These are phyloP conservation scores for Candida easanensis DNA, from an alignment of 805 yeast genomes.

Conservation along the genomic window DNA sequence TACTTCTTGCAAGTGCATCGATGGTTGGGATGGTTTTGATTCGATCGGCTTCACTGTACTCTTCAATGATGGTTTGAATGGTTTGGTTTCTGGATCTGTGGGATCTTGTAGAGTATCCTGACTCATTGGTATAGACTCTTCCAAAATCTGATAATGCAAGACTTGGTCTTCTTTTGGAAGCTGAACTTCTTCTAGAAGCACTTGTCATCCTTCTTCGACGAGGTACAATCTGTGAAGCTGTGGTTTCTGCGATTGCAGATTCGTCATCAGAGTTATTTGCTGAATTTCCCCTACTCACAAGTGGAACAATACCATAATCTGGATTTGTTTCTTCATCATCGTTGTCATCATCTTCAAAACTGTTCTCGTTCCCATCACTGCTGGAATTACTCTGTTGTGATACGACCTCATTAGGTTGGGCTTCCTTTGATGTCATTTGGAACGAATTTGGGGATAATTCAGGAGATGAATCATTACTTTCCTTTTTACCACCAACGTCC, in stretches of 20 bases:
- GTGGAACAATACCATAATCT: not conserved
- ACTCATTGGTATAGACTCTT: slow-evolving; percentile 11
- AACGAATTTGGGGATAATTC: not conserved
- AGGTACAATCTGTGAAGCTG: not conserved
- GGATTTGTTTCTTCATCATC: not conserved
- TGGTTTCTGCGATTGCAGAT: not conserved
- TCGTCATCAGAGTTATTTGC: not conserved
- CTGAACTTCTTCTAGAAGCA: slow-evolving; percentile 1
- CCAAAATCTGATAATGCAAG: not conserved
- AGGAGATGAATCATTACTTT: not conserved
- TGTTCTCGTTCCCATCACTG: not conserved
- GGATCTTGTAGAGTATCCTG: slow-evolving; percentile 23
- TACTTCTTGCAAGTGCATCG: slow-evolving; percentile 16
- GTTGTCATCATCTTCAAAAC: not conserved
- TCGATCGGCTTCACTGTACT: slow-evolving; percentile 26
- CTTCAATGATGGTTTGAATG: slow-evolving; percentile 20
- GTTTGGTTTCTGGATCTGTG: slow-evolving; percentile 13
- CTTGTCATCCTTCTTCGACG: slow-evolving; percentile 3
- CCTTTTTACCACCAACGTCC: slow-evolving; percentile 17
- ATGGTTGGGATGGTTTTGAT: slow-evolving; percentile 12
- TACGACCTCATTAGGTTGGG: no score
- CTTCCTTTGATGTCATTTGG: not conserved
- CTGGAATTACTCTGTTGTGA: no score
- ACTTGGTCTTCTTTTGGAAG: slow-evolving; percentile 3
- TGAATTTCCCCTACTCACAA: not conserved